These are phyloP conservation scores for Erysimum cheiri DNA, from an alignment of 441 rosid species.

Conservation along the genomic window DNA sequence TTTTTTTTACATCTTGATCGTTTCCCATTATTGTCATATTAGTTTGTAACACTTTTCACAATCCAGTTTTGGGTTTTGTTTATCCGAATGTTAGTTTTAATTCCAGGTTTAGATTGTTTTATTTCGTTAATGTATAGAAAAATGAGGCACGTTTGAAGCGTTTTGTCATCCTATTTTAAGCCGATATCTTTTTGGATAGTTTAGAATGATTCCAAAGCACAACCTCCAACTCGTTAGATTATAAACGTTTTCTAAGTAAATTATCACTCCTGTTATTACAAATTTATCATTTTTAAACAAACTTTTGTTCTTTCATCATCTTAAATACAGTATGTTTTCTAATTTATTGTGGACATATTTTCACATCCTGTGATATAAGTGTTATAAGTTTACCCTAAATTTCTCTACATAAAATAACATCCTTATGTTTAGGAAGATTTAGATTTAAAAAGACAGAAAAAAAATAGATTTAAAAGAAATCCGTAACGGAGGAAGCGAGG, in stretches of 20 bases:
- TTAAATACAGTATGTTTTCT: too few relatives aligned
- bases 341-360: too few relatives aligned
- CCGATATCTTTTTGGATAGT: not conserved
- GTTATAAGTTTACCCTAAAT: not conserved
- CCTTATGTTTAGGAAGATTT: not conserved
- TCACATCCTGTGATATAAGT: too few relatives aligned
- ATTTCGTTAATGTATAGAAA: not conserved
- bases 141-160: not conserved
- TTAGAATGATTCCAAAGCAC: conserved; percentile 12
- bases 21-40: conserved; percentile 7
- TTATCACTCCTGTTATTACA: not conserved
- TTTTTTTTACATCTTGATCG: conserved; percentile 13
- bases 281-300: not conserved
- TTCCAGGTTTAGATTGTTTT: not conserved
- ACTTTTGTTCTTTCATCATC: too few relatives aligned
- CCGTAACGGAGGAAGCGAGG: conserved; percentile 23
- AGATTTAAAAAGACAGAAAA: too few relatives aligned
- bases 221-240: not conserved
- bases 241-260: too few relatives aligned
- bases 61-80: conserved; percentile 20
- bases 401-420: not conserved
- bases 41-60: conserved; percentile 8
- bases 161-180: conserved; percentile 19
- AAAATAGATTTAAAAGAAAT: not conserved
- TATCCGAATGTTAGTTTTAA: not conserved